Evolutionary conservation across 306 rosid species (phyloP).

Genomic region (Prunus mume): DNA sequence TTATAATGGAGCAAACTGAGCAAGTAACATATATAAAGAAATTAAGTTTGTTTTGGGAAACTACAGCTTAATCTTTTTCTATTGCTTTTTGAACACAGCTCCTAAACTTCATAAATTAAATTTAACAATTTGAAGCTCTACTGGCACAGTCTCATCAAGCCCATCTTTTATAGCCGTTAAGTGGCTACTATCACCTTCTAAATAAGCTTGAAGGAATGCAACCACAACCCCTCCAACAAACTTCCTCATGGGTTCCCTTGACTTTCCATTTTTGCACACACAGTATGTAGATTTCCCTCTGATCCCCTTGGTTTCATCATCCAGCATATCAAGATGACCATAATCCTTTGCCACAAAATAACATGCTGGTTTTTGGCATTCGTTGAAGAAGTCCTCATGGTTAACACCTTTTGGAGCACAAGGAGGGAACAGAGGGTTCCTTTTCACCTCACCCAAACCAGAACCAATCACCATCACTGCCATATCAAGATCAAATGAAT

Average conservation of each 20-base stretch:
- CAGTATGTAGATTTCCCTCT: constrained; percentile 55
- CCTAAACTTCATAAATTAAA: constrained; percentile 30
- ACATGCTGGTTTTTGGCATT: constrained; percentile 58
- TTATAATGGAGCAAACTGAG: background rate
- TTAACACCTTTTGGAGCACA: constrained; percentile 83
- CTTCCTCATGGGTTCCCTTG: constrained; percentile 82
- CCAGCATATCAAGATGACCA: constrained; percentile 79
- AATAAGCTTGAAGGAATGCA: constrained; percentile 71
- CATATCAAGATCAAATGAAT: constrained; percentile 56
- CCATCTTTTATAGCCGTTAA: constrained; percentile 49
- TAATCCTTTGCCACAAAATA: constrained; percentile 66
- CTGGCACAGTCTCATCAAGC: constrained; percentile 32
- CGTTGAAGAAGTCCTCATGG: constrained; percentile 67
- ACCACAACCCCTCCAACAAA: constrained; percentile 78
- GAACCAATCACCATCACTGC: constrained; percentile 70
- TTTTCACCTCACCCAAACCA: constrained; percentile 58
- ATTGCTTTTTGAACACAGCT: too few relatives aligned
- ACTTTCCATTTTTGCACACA: constrained; percentile 66
- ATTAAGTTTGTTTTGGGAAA: too few relatives aligned
- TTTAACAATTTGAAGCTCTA: constrained; percentile 44
- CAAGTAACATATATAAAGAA: too few relatives aligned
- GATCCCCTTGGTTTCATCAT: constrained; percentile 74
- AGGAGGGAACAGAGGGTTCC: constrained; percentile 60
- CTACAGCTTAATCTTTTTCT: too few relatives aligned
- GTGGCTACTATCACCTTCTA: constrained; percentile 41